Conservation (phyloP, 345 rosid species). For the Eucalyptus tenuipes region DNA sequence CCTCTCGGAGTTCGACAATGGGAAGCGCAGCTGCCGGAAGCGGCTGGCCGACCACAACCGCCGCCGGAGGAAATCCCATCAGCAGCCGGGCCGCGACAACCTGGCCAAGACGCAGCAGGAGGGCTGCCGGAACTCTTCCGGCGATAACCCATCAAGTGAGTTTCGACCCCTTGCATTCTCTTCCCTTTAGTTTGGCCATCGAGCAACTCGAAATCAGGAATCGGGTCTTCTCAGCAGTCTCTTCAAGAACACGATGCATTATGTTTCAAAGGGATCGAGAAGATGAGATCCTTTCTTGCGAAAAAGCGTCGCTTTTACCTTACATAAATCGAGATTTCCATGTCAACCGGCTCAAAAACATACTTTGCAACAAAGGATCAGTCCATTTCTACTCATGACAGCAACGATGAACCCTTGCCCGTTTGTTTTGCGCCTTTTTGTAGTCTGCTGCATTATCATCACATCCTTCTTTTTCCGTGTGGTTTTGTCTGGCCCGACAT, state of each 20-base stretch:
- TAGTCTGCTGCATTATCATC: background rate
- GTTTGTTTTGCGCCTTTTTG: background rate
- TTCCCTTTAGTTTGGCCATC: background rate
- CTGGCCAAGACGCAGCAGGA: constrained; percentile 18
- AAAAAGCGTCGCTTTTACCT: background rate
- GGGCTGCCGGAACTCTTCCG: constrained; percentile 9
- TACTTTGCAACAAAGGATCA: background rate
- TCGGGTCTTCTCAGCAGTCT: background rate
- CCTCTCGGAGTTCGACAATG: constrained; percentile 89
- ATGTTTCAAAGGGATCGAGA: background rate
- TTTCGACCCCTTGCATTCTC: background rate
- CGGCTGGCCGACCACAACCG: constrained; percentile 96
- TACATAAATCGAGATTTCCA: background rate
- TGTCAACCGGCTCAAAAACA: background rate
- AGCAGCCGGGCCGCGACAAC: constrained; percentile 25
- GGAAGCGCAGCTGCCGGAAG: constrained; percentile 95
- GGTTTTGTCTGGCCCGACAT: background rate
- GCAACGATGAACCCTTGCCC: background rate
- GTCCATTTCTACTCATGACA: background rate
- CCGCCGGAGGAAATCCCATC: constrained; percentile 65
- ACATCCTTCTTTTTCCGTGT: background rate
- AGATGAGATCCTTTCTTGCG: background rate
- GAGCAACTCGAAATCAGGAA: background rate
- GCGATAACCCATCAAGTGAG: constrained; percentile 32
- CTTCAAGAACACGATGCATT: background rate